Conservation (phyloP, 129 eudicot species). For the Mikania micrantha region DNA sequence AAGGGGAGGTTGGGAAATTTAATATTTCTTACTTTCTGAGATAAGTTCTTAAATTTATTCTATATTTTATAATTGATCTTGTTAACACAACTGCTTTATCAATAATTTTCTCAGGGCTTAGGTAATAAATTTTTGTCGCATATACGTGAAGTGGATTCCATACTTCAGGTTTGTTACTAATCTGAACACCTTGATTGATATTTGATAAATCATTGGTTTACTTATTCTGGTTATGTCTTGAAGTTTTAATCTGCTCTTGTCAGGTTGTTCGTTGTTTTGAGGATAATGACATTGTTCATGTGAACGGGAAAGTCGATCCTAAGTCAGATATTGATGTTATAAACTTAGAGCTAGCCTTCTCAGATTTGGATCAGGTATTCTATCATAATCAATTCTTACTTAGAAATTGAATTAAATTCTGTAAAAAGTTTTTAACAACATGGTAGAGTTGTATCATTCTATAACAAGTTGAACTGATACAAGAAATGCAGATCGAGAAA, state of each 20-base stretch:
- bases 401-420: neutral
- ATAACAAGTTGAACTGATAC: constrained; percentile 24
- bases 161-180: constrained; percentile 65
- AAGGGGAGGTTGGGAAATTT: constrained; percentile 74
- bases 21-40: neutral
- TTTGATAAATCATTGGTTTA: constrained; percentile 1
- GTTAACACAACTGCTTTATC: neutral
- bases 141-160: constrained; percentile 96
- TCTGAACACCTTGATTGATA: neutral
- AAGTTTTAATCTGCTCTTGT: constrained; percentile 7
- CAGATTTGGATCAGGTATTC: constrained; percentile 94
- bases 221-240: neutral
- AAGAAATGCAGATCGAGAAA: constrained; percentile 94
- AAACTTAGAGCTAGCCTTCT: constrained; percentile 82
- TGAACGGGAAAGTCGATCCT: constrained; percentile 89
- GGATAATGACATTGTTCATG: constrained; percentile 96
- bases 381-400: neutral
- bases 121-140: constrained; percentile 95
- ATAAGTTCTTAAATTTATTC: neutral
- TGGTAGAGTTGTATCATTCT: constrained; percentile 4
- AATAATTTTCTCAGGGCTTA: constrained; percentile 56
- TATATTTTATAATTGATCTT: neutral
- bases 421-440: neutral
- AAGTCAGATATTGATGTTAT: constrained; percentile 91
- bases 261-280: constrained; percentile 99